phyloP scores from a whole-genome alignment of 83 land plant species.

The Picea abies region DNA sequence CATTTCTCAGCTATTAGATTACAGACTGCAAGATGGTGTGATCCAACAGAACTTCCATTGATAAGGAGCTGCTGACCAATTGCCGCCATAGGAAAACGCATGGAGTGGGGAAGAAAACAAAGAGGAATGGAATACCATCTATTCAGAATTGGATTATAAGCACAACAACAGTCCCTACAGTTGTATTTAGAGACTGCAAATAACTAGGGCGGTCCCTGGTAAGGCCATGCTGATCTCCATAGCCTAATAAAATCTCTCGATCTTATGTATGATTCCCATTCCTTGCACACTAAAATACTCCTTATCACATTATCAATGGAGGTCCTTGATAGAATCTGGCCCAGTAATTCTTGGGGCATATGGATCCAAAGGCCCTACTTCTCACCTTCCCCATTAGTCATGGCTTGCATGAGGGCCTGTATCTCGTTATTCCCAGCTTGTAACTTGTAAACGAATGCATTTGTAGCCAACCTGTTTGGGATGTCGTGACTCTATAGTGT shows the following conservation, averaged over 20 bases:
- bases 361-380: not conserved
- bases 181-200: conserved; percentile 36
- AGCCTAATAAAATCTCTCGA: not conserved
- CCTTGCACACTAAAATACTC: conserved; percentile 5
- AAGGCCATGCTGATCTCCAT: not conserved
- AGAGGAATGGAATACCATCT: conserved; percentile 44
- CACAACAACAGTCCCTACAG: conserved; percentile 26
- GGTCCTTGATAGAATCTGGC: conserved; percentile 3
- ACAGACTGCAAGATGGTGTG: conserved; percentile 35
- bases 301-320: conserved; percentile 12
- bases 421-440: not conserved
- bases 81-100: conserved; percentile 38
- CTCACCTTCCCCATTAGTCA: not conserved
- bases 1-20: conserved; percentile 44
- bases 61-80: conserved; percentile 26
- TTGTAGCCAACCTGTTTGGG: not conserved
- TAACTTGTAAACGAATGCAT: not conserved
- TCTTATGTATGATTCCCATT: not conserved
- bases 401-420: not conserved
- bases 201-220: conserved; percentile 31
- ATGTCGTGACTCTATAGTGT: too few relatives aligned
- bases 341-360: conserved; percentile 1
- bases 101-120: conserved; percentile 24
- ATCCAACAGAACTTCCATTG: not conserved
- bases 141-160: conserved; percentile 31